Evolutionary conservation across 306 rosid genomes (phyloP), one percentile per base, ranked within the genome.

Genomic region (Cajanus cajan): DNA sequence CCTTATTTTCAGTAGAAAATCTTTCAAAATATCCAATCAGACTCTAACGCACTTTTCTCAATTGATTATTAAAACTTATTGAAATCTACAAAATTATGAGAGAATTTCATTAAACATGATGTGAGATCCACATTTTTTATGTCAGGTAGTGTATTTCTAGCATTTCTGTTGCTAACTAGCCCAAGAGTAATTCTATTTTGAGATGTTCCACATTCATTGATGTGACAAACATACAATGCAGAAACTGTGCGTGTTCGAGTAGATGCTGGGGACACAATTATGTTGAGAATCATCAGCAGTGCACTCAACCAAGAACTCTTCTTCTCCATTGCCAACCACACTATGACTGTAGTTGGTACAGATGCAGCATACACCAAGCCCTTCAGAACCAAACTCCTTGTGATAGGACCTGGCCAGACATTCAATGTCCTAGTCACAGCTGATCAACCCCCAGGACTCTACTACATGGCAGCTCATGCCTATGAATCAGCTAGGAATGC

Each of bases 371-470:
- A 95, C 75, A 85, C 91, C 70, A 95, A 83, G 83, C 98, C 96
- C 10, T 85, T 88, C 83, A 41, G 65, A 48, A 91, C 98, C 2
- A 65, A 57, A 48, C 90, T 95, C 37, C 59, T 95, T 9, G 82
- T 90, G 96, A 16, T 90, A 22, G 97, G 86, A 74, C 98, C 98
- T 8, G 98, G 98, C 2, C 98, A 95, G 65, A 95, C 98, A 16
- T 88, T 93, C 52, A 86, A 93, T 71, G 94, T 87, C 71, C 91
- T 95, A 0, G 80, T 93, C 70, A 88, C 87, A 0, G 98, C 93
- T 7, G 78, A 91, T 77, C 97, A 95, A 80, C 75, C 86, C 8
- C 94, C 97, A 0, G 96, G 90, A 19, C 88, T 50, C 19, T 92
- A 95, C 89, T 95, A 92, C 87, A 77, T 89, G 79, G 98, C 98